phyloP scores from a whole-genome alignment of 345 rosid genomes.

The Gossypium arboreum region DNA sequence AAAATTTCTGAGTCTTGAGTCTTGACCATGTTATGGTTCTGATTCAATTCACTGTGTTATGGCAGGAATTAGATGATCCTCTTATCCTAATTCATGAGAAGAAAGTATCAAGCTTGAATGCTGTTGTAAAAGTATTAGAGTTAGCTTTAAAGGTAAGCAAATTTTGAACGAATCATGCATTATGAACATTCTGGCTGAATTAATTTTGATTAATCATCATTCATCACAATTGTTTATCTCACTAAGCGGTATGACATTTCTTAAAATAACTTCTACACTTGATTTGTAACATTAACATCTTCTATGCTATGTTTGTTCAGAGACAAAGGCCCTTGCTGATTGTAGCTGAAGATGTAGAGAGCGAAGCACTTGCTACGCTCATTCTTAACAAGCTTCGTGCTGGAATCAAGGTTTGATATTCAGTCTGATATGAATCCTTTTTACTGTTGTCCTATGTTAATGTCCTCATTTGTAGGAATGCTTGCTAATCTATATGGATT shows the following conservation, averaged over 20 bases:
- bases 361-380: constrained; percentile 84
- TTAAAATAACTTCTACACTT: not conserved
- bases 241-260: not conserved
- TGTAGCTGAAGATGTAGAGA: constrained; percentile 94
- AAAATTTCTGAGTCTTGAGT: not conserved
- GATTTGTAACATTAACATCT: not conserved
- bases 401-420: constrained; percentile 65
- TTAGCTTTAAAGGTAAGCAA: constrained; percentile 77
- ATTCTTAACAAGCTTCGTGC: constrained; percentile 93
- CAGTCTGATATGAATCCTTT: not conserved
- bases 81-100: constrained; percentile 94
- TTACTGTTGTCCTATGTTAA: not conserved
- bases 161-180: not conserved
- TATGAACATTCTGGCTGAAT: not conserved
- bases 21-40: not conserved
- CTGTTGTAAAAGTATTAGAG: constrained; percentile 86
- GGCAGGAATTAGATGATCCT: constrained; percentile 94
- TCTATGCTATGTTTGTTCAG: constrained; percentile 42
- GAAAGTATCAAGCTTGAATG: constrained; percentile 74
- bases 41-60: not conserved
- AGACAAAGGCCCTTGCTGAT: constrained; percentile 82
- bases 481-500: not conserved
- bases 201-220: not conserved
- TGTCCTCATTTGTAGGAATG: not conserved
- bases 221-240: not conserved